Evolutionary conservation across 1,284 basidiomycete genomes (phyloP).

Genomic region (Apiotrichum laibachii): DNA sequence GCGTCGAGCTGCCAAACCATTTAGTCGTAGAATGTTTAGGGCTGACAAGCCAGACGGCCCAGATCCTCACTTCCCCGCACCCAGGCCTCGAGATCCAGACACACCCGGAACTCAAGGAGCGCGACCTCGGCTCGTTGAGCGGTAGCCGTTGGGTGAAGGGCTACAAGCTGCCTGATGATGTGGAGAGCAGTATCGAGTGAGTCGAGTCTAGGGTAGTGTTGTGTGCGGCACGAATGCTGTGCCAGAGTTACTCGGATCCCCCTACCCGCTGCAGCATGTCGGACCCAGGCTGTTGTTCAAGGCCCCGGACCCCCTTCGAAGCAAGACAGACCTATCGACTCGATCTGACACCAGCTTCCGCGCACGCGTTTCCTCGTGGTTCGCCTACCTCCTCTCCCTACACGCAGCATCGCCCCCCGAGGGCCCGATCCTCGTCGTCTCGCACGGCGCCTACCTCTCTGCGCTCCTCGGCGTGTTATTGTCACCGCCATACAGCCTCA

Average conservation of each 20-base stretch:
- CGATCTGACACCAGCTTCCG: slow-evolving; percentile 18
- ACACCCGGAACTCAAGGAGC: slow-evolving; percentile 32
- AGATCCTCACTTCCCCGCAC: slow-evolving; percentile 32
- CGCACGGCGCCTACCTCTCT: slow-evolving; percentile 46
- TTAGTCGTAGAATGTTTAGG: neutral
- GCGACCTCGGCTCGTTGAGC: slow-evolving; percentile 37
- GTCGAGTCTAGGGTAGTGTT: neutral
- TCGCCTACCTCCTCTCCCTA: slow-evolving; percentile 18
- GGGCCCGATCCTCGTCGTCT: slow-evolving; percentile 34
- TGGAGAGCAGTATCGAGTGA: slow-evolving; percentile 29
- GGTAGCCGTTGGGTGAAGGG: slow-evolving; percentile 29
- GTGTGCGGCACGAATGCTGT: too few relatives aligned
- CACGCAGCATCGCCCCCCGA: slow-evolving; percentile 9
- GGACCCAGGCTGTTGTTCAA: too few relatives aligned
- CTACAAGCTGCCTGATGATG: slow-evolving; percentile 30
- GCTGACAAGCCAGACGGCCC: slow-evolving; percentile 32
- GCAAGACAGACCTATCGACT: too few relatives aligned
- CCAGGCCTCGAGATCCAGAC: slow-evolving; percentile 19
- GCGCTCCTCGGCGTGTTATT: slow-evolving; percentile 29
- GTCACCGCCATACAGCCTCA: slow-evolving; percentile 11
- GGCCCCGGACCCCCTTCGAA: too few relatives aligned
- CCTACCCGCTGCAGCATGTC: too few relatives aligned
- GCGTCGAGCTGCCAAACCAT: too few relatives aligned
- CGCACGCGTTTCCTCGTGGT: slow-evolving; percentile 21
- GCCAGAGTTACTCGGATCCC: too few relatives aligned